These are phyloP conservation scores for Spinacia oleracea DNA, from an alignment of 179 eudicot genomes.

Conservation along the genomic window DNA sequence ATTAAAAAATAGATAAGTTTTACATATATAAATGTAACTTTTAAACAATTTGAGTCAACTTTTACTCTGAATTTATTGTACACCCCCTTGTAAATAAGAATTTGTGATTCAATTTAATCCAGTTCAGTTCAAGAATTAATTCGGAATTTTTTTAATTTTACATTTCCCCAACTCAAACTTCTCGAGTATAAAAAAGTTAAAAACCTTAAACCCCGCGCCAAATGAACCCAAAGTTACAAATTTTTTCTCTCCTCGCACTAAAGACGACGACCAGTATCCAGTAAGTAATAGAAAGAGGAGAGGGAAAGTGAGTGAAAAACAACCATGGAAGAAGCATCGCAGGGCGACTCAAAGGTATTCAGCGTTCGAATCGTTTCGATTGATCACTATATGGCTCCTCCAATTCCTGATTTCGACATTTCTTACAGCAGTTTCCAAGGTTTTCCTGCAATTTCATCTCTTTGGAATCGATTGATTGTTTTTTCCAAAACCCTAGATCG, in stretches of 20 bases:
- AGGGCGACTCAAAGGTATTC: conserved; percentile 40
- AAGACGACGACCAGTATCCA: background rate
- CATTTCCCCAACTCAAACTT: background rate
- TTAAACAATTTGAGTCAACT: too few species aligned
- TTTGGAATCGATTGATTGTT: background rate
- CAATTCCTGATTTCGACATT: conserved; percentile 62
- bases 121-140: too few species aligned
- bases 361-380: conserved; percentile 85
- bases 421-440: conserved; percentile 85
- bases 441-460: conserved; percentile 11
- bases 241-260: background rate
- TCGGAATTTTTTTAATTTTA: too few species aligned
- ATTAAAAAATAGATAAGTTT: too few species aligned
- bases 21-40: too few species aligned
- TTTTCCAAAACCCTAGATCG: conserved; percentile 16
- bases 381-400: conserved; percentile 80
- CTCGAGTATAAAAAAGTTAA: background rate
- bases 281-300: background rate
- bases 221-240: conserved; percentile 1
- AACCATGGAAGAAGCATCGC: conserved; percentile 38
- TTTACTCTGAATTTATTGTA: too few species aligned
- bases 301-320: background rate
- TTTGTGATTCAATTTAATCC: too few species aligned
- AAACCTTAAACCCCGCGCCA: conserved; percentile 23
- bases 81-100: too few species aligned